A percentile compares a stretch with the other conserved stretches of the same genome.
phyloP scores from a whole-genome alignment of 2,329 filamentous ascomycete species.

The Thielaviopsis musarum region DNA sequence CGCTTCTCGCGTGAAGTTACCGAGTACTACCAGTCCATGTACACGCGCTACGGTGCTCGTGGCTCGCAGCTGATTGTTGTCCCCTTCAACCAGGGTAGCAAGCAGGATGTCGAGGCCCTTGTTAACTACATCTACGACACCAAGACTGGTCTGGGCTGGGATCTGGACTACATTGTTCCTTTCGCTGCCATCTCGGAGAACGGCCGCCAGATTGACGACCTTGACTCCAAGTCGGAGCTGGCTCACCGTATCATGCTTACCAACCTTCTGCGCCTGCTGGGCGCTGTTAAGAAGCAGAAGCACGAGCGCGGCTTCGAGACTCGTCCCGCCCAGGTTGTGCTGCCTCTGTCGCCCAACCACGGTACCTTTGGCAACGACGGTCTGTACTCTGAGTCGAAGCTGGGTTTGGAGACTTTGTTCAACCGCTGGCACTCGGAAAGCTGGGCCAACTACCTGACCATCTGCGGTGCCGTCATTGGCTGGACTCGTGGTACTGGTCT shows the following conservation, averaged over 20 bases:
- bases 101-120: slow-evolving; percentile 89
- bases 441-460: slow-evolving; percentile 94
- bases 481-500: slow-evolving; percentile 98
- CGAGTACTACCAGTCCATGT: slow-evolving; percentile 99
- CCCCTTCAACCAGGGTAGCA: slow-evolving; percentile 97
- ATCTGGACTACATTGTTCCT: slow-evolving; percentile 87
- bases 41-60: slow-evolving; percentile 79
- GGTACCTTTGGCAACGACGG: slow-evolving; percentile 96
- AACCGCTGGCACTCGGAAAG: slow-evolving; percentile 96
- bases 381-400: slow-evolving; percentile 95
- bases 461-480: slow-evolving; percentile 94
- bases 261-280: slow-evolving; percentile 82
- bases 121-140: slow-evolving; percentile 92
- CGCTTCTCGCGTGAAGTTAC: slow-evolving; percentile 94
- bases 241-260: slow-evolving; percentile 99
- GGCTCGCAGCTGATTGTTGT: slow-evolving; percentile 96
- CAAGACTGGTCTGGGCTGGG: slow-evolving; percentile 95
- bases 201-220: slow-evolving; percentile 87
- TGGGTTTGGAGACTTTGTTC: slow-evolving; percentile 92
- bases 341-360: slow-evolving; percentile 93
- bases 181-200: slow-evolving; percentile 98
- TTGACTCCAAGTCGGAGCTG: slow-evolving; percentile 94
- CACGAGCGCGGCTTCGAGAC: slow-evolving; percentile 77
- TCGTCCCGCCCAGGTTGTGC: slow-evolving; percentile 85
- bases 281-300: slow-evolving; percentile 83